Percentiles rank a stretch among this genome's conserved stretches.
These are phyloP conservation scores for Ustanciosporium gigantosporum DNA, from an alignment of 1,284 basidiomycete species.

Conservation along the genomic window DNA sequence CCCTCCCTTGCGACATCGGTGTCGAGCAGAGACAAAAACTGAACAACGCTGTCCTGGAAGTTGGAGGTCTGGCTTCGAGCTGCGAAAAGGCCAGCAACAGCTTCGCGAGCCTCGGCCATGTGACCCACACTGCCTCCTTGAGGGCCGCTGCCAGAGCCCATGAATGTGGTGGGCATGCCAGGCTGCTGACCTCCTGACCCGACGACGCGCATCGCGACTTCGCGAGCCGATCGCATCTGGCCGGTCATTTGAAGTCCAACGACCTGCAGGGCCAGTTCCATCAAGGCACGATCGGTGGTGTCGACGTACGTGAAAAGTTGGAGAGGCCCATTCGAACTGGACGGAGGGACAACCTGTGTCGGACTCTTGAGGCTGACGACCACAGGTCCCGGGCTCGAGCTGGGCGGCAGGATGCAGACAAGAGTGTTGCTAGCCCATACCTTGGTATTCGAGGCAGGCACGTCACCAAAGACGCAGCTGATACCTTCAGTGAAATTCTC, in stretches of 20 bases:
- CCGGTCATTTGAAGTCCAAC: conserved; percentile 96
- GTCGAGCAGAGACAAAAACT: conserved; percentile 77
- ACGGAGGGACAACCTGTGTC: conserved; percentile 12
- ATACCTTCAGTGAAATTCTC: conserved; percentile 68
- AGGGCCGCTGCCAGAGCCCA: conserved; percentile 3
- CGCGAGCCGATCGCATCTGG: conserved; percentile 86
- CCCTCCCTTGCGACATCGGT: conserved; percentile 21
- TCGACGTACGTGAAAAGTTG: conserved; percentile 78
- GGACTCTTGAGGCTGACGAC: conserved; percentile 72
- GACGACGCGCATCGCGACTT: conserved; percentile 71
- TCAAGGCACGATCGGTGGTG: conserved; percentile 83
- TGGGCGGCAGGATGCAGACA: conserved; percentile 87
- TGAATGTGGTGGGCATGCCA: conserved; percentile 11
- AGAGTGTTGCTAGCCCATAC: conserved; percentile 92
- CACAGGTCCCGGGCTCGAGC: conserved; percentile 81
- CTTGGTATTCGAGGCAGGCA: conserved; percentile 78
- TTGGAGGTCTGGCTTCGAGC: conserved; percentile 61
- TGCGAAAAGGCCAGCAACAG: conserved; percentile 37
- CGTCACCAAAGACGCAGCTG: conserved; percentile 83
- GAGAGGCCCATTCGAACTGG: conserved; percentile 63
- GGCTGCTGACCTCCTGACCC: conserved; percentile 48
- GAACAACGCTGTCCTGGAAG: conserved; percentile 77
- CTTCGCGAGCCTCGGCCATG: conserved; percentile 26
- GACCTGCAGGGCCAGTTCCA: conserved; percentile 92
- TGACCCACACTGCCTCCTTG: conserved; percentile 10